Evolutionary conservation across 116 monocot species (phyloP), one percentile per base, ranked within the genome.

Genomic region (Papilionanthe hybrid): DNA sequence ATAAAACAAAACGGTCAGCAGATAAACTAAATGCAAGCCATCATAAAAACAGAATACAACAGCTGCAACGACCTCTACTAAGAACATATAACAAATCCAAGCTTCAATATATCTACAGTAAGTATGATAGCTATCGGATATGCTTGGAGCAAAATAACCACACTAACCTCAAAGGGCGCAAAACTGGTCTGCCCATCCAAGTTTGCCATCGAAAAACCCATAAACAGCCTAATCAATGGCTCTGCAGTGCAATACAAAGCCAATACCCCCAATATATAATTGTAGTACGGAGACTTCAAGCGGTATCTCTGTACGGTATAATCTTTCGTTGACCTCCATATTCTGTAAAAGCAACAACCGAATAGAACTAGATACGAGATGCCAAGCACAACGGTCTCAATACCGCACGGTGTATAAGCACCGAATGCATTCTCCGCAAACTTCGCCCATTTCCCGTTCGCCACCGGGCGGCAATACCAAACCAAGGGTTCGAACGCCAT

Each of bases 131-230:
- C 20, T 22, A 22, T 60, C 15, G 50, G 15, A 15, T 13, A 13
- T 50, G 50, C 11, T 50, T 50, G 2, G 50, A 50, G 60, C n/a
- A 60, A 60, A 60, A 8, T 60, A 50, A 65, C 48, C 63, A 9
- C 55, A 80, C 86, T 81, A 50, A 93, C 95, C 99, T 99, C 99
- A 83, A 93, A 99, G 5, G 99, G 99, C 65, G 95, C 85, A n/a
- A 99, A 76, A 58, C 75, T 76, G 45, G 82, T 63, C 81, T 93
- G 81, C 12, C 89, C 99, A 80, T 95, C 93, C 32, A 95, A 68
- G 71, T 95, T 88, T 48, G 68, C 55, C 30, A 90, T 80, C 1
- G 99, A 99, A 57, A 87, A 60, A 2, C 96, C 88, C 85, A 82
- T 82, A 27, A 83, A 69, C 45, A 93, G 48, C 81, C 95, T 84